Conservation (phyloP, 257 asterid genomes). For the Solanum pennellii region DNA sequence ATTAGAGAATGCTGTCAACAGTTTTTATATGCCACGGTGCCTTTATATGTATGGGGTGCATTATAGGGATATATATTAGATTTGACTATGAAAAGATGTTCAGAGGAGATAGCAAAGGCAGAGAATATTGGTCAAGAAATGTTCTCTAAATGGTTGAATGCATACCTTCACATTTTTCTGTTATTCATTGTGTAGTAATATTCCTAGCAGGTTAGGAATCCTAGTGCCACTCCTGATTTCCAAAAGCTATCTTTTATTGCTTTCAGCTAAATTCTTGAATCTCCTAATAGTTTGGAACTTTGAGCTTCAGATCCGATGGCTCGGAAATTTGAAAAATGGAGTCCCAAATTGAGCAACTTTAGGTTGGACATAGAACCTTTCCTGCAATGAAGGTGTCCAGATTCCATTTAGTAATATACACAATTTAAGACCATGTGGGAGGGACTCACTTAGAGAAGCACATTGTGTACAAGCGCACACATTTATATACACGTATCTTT, state of each 20-base stretch:
- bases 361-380: background rate
- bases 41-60: background rate
- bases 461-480: background rate
- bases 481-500: background rate
- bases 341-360: background rate
- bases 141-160: background rate
- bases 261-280: background rate
- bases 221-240: background rate
- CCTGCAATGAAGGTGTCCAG: background rate
- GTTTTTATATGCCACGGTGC: background rate
- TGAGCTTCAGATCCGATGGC: background rate
- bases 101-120: background rate
- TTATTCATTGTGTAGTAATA: background rate
- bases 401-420: background rate
- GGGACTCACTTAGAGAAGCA: background rate
- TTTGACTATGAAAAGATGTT: background rate
- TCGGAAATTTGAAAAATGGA: background rate
- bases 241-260: background rate
- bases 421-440: background rate
- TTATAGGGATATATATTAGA: background rate
- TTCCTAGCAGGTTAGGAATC: background rate
- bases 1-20: background rate
- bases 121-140: background rate
- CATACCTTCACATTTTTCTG: background rate
- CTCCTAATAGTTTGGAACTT: background rate